Base-by-base conservation (phyloP, 176 grass and related monocot species). In the Raddia distichophylla region DNA sequence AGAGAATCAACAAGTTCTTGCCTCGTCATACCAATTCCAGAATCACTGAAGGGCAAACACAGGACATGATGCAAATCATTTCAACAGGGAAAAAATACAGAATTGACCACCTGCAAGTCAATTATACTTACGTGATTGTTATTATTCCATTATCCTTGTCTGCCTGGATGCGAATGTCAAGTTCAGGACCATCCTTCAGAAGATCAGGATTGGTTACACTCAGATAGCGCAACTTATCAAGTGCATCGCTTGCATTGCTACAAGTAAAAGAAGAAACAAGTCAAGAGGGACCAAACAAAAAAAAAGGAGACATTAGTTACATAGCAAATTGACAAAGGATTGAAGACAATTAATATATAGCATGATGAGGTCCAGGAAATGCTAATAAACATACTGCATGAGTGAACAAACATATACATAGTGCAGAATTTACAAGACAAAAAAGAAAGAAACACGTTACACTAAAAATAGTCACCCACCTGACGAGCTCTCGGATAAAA, bases 171-270 rank as follows among this genome's bases (percentile, higher is more conserved):
- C 87, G 91, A 64, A 99, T 95, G 45, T 93, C 85, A 52, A 99
- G 97, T 32, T 91, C 91, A 83, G 85, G 67, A 74, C 88, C 93
- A 82, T 96, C 97, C 91, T 93, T 99, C 35, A 93, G 73, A 80
- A 99, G 97, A 18, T 90, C 80, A 80, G 97, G 63, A 57, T 99
- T 89, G 17, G 93, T 99, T 16, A 96, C 97, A 88, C 96, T 93
- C 80, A 96, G 64, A 90, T 93, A 99, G 13, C 97, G 91, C 80
- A 99, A 56, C 76, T 99, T 99, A 79, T 99, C 97, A 82, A 99
- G 97, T 27, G 93, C 97, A 83, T 99, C 97, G 37, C 97, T 99
- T 79, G 97, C 89, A 80, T 99, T 99, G 83, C 97, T 99, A 60
- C 19, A 80, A 19, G 37, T 44, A 80, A 57, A 34, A 73, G 18